Conservation (phyloP, 768 basidiomycete genomes). For the Russula ochroleuca region DNA sequence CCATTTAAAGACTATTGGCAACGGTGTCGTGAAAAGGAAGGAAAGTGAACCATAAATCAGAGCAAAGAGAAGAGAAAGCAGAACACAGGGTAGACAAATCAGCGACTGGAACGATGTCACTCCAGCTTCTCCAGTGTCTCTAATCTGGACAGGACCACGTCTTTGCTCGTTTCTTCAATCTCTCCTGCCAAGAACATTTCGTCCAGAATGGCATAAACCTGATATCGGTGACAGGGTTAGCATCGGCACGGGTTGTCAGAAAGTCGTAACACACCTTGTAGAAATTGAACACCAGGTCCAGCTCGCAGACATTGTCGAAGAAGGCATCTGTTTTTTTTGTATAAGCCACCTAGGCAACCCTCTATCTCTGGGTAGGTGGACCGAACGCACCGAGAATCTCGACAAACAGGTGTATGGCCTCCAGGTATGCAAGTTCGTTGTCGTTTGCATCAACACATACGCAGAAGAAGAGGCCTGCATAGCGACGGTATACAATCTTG, state of each 20-base stretch:
- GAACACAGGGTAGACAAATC: not conserved
- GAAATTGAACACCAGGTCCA: conserved; percentile 98
- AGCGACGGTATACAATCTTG: conserved; percentile 95
- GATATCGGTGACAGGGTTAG: not conserved
- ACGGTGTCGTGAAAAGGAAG: not conserved
- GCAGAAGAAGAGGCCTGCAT: conserved; percentile 97
- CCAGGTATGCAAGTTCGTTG: conserved; percentile 95
- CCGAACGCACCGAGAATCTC: conserved; percentile 80
- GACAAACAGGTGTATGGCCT: conserved; percentile 97
- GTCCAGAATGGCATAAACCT: conserved; percentile 98
- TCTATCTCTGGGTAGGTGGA: not conserved
- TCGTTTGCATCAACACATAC: conserved; percentile 97
- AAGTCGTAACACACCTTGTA: conserved; percentile 63
- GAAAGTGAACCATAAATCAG: not conserved
- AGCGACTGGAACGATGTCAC: conserved; percentile 37
- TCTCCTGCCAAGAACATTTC: conserved; percentile 98
- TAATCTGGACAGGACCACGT: conserved; percentile 85
- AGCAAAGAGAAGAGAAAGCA: not conserved
- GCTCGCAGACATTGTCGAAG: conserved; percentile 98
- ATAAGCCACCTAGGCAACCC: conserved; percentile 12
- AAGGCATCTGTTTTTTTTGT: conserved; percentile 71
- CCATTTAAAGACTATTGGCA: not conserved
- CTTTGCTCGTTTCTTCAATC: conserved; percentile 97
- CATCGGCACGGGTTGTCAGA: not conserved
- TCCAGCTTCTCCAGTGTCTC: conserved; percentile 94